These are phyloP conservation scores for Lineolata rhizophorae DNA, from an alignment of 495 filamentous ascomycete genomes.

Conservation along the genomic window DNA sequence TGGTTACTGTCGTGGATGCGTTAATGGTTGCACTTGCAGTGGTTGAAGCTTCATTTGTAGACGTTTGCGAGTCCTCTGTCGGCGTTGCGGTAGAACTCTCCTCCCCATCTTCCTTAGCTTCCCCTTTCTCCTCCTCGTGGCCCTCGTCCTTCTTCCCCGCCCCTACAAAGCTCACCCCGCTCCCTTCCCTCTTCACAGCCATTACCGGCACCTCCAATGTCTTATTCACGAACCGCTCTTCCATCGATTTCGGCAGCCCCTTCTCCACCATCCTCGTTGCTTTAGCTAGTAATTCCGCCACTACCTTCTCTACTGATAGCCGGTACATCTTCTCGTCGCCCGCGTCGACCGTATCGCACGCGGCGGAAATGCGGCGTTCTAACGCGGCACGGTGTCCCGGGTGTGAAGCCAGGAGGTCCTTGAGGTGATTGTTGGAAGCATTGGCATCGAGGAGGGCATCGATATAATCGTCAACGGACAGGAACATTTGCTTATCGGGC, in stretches of 20 bases:
- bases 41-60: no score
- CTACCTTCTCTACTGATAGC: constrained; percentile 44
- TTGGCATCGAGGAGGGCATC: constrained; percentile 28
- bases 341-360: constrained; percentile 62
- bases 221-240: constrained; percentile 60
- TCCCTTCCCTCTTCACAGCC: no score
- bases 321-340: constrained; percentile 69
- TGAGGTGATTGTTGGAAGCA: constrained; percentile 2
- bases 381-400: no score
- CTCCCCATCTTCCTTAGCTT: background rate
- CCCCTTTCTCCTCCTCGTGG: background rate
- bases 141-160: no score
- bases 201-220: constrained; percentile 54
- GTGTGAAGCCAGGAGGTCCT: constrained; percentile 12
- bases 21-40: no score
- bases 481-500: constrained; percentile 37
- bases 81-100: constrained; percentile 1
- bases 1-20: no score
- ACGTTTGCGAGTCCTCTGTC: constrained; percentile 1
- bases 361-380: constrained; percentile 31
- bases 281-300: constrained; percentile 45
- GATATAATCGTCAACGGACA: constrained; percentile 60
- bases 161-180: no score
- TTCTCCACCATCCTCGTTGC: constrained; percentile 41
- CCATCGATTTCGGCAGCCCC: constrained; percentile 58